A percentile compares a stretch with the other conserved stretches of the same genome.
Conservation (phyloP, 345 rosid genomes). For the Lepidium sativum region DNA sequence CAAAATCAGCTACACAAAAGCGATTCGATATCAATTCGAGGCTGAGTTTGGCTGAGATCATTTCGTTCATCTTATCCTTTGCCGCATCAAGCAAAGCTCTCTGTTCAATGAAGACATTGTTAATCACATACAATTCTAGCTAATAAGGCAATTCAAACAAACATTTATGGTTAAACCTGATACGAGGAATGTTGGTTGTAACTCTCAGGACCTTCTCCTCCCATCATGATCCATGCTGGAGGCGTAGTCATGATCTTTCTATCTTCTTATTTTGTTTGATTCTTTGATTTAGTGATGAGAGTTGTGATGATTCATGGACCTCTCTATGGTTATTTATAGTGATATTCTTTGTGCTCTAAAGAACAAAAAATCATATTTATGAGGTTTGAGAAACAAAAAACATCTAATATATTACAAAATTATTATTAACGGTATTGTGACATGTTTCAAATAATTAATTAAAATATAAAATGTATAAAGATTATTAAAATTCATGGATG, state of each 20-base stretch:
- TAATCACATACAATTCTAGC: background rate
- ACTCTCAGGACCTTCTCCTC: conserved; percentile 21
- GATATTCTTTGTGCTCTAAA: background rate
- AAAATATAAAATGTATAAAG: too few species aligned
- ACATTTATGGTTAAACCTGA: background rate
- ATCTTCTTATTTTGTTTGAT: background rate
- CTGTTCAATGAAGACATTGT: background rate
- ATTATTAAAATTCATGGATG: too few species aligned
- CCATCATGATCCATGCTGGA: conserved; percentile 6
- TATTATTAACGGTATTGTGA: too few species aligned
- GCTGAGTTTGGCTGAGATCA: background rate
- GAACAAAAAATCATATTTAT: background rate
- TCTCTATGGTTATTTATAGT: background rate
- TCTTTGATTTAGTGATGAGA: background rate
- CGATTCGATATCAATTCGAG: background rate
- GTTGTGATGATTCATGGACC: background rate
- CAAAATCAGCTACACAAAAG: conserved; percentile 1
- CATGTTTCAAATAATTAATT: too few species aligned
- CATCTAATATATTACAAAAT: too few species aligned
- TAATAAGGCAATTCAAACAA: background rate
- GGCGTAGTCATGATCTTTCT: background rate
- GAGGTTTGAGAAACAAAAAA: too few species aligned
- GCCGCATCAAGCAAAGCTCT: conserved; percentile 1
- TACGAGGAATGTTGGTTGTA: conserved; percentile 11
- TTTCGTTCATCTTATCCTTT: conserved; percentile 3